Percentiles rank a stretch among this genome's conserved stretches.
phyloP scores from a whole-genome alignment of 495 filamentous ascomycete species.

The Neurospora sp. region DNA sequence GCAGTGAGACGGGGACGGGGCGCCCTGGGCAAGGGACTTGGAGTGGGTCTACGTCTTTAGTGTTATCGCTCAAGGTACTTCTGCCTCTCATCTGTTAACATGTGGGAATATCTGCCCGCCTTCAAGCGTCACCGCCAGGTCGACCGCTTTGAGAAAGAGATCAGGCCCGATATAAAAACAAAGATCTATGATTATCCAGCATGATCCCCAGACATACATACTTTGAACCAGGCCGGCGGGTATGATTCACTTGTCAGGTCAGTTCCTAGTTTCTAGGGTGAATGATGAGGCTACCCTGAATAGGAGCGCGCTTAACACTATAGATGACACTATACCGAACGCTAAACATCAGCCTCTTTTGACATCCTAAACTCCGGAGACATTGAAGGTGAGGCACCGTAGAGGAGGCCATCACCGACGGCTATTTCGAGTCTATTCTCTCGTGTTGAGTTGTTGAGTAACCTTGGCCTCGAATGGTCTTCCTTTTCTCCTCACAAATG shows the following conservation, averaged over 20 bases:
- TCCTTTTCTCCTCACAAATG: not conserved
- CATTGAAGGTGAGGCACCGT: not conserved
- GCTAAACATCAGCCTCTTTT: not conserved
- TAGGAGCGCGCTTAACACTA: not conserved
- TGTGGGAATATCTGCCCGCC: not conserved
- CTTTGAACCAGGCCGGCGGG: not conserved
- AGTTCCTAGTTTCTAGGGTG: not conserved
- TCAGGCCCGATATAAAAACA: not conserved
- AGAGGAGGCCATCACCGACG: not conserved
- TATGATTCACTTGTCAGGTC: not conserved
- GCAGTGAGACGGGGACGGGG: conserved; percentile 2
- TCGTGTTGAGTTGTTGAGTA: not conserved
- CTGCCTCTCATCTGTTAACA: not conserved
- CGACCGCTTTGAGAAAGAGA: not conserved
- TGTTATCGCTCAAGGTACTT: not conserved
- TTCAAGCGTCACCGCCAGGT: not conserved
- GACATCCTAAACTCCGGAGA: not conserved
- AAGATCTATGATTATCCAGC: not conserved
- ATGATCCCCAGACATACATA: not conserved
- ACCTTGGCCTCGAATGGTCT: not conserved
- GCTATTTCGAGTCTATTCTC: not conserved
- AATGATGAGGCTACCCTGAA: not conserved
- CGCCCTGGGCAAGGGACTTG: not conserved
- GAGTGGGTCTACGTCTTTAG: not conserved
- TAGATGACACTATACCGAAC: not conserved